These are phyloP conservation scores for Theileria luwenshuni DNA, from an alignment of 169 alveolate genomes.

Conservation along the genomic window DNA sequence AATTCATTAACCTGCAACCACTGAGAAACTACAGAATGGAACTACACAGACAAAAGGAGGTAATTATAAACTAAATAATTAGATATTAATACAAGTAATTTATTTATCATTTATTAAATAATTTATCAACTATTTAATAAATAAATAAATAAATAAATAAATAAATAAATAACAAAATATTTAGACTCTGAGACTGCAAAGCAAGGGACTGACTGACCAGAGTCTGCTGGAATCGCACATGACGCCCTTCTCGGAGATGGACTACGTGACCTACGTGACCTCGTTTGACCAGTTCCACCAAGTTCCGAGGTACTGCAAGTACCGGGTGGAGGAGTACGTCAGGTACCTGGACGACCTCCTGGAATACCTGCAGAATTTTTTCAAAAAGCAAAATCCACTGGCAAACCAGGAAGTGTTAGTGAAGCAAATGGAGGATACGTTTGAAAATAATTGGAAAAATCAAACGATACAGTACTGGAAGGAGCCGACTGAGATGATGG, in stretches of 20 bases:
- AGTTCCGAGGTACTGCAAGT: conserved; percentile 83
- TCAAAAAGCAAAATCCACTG: conserved; percentile 73
- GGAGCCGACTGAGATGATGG: conserved; percentile 71
- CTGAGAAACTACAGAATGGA: conserved; percentile 63
- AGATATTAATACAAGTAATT: neutral
- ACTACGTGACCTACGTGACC: conserved; percentile 74
- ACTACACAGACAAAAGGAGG: conserved; percentile 57
- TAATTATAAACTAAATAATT: neutral
- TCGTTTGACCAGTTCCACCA: conserved; percentile 72
- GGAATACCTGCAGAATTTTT: conserved; percentile 69
- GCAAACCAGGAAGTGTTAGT: conserved; percentile 64
- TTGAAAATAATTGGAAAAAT: conserved; percentile 72
- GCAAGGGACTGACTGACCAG: conserved; percentile 28
- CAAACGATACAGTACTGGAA: conserved; percentile 76
- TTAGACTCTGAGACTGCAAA: conserved; percentile 34
- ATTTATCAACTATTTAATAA: neutral
- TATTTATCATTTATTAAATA: too few species aligned
- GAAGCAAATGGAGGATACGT: conserved; percentile 71
- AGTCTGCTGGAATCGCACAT: conserved; percentile 45
- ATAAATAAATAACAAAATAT: conserved; percentile 9
- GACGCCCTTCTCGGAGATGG: conserved; percentile 74
- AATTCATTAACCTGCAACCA: conserved; percentile 75
- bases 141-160: conserved; percentile 35
- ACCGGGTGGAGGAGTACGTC: conserved; percentile 71
- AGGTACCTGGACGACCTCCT: conserved; percentile 66